Percentiles rank a stretch among this genome's conserved stretches.
Conservation (phyloP, 345 rosid species). For the Pistacia vera region DNA sequence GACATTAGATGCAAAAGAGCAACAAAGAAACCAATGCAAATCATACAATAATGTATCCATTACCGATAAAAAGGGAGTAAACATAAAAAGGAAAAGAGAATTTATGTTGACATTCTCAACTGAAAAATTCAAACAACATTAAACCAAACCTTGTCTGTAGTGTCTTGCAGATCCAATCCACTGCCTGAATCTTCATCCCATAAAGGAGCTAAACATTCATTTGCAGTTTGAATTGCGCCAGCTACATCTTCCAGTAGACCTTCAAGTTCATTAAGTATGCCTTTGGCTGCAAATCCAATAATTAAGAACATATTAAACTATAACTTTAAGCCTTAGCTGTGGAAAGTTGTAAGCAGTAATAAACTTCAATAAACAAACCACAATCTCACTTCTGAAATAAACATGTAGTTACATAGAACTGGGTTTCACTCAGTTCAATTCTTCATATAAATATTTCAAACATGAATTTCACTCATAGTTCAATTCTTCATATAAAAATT, state of each 20-base stretch:
- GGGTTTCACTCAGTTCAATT: too few relatives aligned
- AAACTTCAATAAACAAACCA: background rate
- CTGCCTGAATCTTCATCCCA: constrained; percentile 29
- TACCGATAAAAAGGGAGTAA: background rate
- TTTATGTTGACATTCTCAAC: background rate
- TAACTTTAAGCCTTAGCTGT: background rate
- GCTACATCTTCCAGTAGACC: constrained; percentile 48
- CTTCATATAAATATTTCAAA: too few relatives aligned
- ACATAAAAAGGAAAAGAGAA: background rate
- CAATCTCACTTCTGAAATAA: background rate
- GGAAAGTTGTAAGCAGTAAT: background rate
- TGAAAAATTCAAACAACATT: background rate
- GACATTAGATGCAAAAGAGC: background rate
- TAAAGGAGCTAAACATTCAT: constrained; percentile 27
- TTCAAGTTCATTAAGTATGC: constrained; percentile 56
- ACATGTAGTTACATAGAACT: background rate
- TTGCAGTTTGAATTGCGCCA: constrained; percentile 36
- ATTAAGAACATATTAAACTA: background rate
- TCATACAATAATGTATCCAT: background rate
- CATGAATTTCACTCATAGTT: too few relatives aligned
- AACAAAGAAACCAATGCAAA: background rate
- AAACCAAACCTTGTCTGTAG: constrained; percentile 44
- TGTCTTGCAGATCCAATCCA: constrained; percentile 30
- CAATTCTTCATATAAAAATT: too few relatives aligned
- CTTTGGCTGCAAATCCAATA: constrained; percentile 47